Conservation (phyloP, 257 asterid species). For the Nicotiana obtusifolia region DNA sequence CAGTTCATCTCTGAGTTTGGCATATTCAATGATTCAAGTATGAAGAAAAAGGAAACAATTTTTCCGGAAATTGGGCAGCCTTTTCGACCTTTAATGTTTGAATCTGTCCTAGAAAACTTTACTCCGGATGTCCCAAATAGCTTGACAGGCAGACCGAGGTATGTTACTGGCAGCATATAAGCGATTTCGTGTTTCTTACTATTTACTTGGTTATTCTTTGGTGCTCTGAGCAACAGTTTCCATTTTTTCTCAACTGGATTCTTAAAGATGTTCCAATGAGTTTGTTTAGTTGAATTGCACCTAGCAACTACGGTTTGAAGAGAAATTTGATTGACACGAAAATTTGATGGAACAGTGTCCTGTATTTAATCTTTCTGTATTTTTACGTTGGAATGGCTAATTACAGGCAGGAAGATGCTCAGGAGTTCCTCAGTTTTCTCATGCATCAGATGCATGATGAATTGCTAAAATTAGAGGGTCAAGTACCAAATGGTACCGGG, state of each 20-base stretch:
- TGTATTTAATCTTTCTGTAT: constrained; percentile 3
- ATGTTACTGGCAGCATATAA: constrained; percentile 12
- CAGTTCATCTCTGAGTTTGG: constrained; percentile 70
- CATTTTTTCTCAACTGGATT: not conserved
- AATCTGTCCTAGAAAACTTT: constrained; percentile 53
- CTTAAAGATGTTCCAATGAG: not conserved
- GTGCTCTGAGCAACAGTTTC: not conserved
- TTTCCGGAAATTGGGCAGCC: constrained; percentile 53
- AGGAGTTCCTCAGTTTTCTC: constrained; percentile 78
- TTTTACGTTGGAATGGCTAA: constrained; percentile 15
- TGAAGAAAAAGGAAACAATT: constrained; percentile 37
- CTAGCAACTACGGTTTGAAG: not conserved
- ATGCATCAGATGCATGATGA: constrained; percentile 96
- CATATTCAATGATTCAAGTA: constrained; percentile 35
- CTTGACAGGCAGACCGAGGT: constrained; percentile 78
- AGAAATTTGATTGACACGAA: not conserved
- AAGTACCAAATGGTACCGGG: constrained; percentile 43
- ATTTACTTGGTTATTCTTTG: constrained; percentile 1
- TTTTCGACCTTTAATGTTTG: constrained; percentile 74
- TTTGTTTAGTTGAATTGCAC: not conserved
- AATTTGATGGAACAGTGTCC: not conserved
- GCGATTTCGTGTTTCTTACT: constrained; percentile 8
- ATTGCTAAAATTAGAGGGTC: constrained; percentile 72
- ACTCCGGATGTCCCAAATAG: constrained; percentile 67
- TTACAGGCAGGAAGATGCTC: constrained; percentile 90